These are phyloP conservation scores for Cymbopogon flexuosus DNA, from an alignment of 202 grass and related monocot genomes.

Conservation along the genomic window DNA sequence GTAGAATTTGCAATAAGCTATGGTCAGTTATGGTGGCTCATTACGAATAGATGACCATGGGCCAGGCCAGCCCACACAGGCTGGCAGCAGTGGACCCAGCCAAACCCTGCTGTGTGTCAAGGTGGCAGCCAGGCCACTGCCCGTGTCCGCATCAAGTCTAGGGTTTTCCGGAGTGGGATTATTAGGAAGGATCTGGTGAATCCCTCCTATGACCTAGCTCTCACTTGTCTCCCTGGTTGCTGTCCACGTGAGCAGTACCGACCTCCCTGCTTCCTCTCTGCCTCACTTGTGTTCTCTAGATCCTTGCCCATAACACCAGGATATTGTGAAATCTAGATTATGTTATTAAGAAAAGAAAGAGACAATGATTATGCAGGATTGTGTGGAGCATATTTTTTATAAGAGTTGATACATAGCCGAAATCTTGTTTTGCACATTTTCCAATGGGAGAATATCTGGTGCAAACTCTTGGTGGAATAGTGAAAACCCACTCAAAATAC, in stretches of 20 bases:
- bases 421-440: no score
- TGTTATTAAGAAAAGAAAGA: no score
- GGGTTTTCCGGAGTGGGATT: neutral
- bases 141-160: neutral
- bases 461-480: no score
- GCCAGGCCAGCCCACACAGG: neutral
- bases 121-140: neutral
- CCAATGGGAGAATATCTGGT: no score
- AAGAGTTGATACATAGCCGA: neutral
- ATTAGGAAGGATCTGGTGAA: neutral
- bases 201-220: no score
- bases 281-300: no score
- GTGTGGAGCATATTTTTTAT: neutral
- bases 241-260: no score
- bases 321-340: no score
- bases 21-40: neutral
- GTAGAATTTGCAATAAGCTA: slow-evolving; percentile 11
- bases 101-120: neutral
- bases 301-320: no score
- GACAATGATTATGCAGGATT: neutral
- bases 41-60: neutral
- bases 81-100: neutral
- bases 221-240: no score
- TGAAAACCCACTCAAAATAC: neutral
- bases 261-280: no score